Evolutionary conservation across 257 asterid species (phyloP), one percentile per base, ranked within the genome.

Genomic region (Scutellaria galericulata): DNA sequence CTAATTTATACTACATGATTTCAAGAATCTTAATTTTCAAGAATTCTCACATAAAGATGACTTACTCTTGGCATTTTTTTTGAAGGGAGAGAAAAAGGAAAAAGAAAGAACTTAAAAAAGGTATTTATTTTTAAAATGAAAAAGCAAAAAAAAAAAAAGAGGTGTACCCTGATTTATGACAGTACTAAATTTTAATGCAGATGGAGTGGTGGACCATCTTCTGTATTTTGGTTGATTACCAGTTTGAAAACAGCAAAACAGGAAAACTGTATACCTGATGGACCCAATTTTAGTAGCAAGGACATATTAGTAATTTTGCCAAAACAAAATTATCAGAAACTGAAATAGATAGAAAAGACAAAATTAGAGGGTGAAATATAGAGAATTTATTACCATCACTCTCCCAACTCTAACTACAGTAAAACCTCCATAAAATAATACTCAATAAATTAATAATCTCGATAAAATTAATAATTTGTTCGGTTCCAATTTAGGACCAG

Each of bases 181-280:
- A 14, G 54, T 71, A 66, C 24, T 61, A 66, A 75, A 48, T 54
- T 35, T 52, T 66, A 68, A 63, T 60, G 66, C 71, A 40, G 69
- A 72, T 48, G 75, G 52, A 72, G 44, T 14, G 68, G 76, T 73
- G 84, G 84, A 20, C 84, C 79, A 73, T 73, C 46, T 73, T 59
- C 65, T 56, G 45, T 37, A 53, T 52, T 40, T 62, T 20, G 64
- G 70, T n/a, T 54, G 59, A 68, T 73, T 67, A 56, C 66, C 64
- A 67, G 55, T 76, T 76, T 74, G 67, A 65, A 65, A 55, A 50
- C 41, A 54, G 41, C 35, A 27, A 27, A 27, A 31, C 37, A 31
- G 4, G 37, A 11, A 48, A 40, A 53, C 35, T 2, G 6, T 8
- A 6, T 6, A 10, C 13, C 7, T n/a, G 48, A 47, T 65, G 73